Percentiles rank a stretch among this genome's conserved stretches.
Evolutionary conservation across 768 basidiomycete genomes (phyloP).

Genomic region (Dioszegia aurantiaca): DNA sequence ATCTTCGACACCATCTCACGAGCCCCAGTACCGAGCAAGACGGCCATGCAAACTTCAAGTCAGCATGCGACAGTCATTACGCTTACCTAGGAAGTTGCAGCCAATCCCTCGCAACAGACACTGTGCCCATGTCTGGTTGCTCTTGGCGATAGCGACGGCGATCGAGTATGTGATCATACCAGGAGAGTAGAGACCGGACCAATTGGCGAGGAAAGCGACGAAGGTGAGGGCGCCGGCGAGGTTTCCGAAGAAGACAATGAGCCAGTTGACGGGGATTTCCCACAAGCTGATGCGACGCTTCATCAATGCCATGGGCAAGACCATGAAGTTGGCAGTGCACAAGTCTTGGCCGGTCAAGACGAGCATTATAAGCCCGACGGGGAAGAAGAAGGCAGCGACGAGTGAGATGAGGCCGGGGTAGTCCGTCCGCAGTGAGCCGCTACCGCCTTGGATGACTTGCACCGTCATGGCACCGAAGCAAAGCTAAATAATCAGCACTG

Average conservation of each 20-base stretch:
- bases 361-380: constrained; percentile 28
- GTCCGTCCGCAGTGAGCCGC: constrained; percentile 22
- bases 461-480: constrained; percentile 27
- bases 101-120: constrained; percentile 25
- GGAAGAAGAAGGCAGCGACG: constrained; percentile 24
- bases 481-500: constrained; percentile 6
- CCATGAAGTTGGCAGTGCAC: constrained; percentile 30
- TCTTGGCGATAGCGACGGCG: constrained; percentile 20
- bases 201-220: constrained; percentile 26
- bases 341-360: constrained; percentile 28
- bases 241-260: constrained; percentile 28
- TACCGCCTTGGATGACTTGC: constrained; percentile 22
- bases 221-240: constrained; percentile 22
- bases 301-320: constrained; percentile 24
- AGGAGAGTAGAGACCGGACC: constrained; percentile 17
- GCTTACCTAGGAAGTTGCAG: constrained; percentile 23
- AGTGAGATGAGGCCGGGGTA: constrained; percentile 23
- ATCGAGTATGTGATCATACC: constrained; percentile 20
- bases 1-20: constrained; percentile 29
- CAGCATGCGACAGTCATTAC: background rate
- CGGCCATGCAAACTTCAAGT: constrained; percentile 20
- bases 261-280: constrained; percentile 26
- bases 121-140: constrained; percentile 17
- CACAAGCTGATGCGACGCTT: constrained; percentile 23
- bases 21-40: constrained; percentile 25